Evolutionary conservation across 805 yeast species (phyloP).

Genomic region (Ogataea corticis): DNA sequence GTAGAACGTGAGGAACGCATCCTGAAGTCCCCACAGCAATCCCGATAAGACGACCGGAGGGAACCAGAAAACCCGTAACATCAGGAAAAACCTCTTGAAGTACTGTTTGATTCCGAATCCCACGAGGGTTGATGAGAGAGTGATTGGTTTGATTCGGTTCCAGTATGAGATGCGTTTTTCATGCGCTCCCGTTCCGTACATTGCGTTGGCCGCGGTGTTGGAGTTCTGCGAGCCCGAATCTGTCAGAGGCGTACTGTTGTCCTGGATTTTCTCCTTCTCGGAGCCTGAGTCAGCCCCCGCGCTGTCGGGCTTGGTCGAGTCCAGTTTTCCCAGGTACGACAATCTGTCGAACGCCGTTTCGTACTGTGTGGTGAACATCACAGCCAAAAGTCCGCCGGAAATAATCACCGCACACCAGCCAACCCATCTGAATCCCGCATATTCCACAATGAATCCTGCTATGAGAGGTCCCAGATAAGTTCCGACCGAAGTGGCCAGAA

Average conservation of each 20-base stretch:
- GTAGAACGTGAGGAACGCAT: constrained; percentile 73
- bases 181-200: constrained; percentile 38
- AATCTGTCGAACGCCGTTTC: constrained; percentile 69
- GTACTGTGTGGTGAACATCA: constrained; percentile 61
- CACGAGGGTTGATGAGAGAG: constrained; percentile 57
- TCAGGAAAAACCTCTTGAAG: constrained; percentile 46
- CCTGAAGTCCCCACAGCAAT: constrained; percentile 79
- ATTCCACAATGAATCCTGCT: constrained; percentile 69
- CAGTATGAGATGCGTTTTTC: constrained; percentile 46
- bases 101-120: constrained; percentile 73
- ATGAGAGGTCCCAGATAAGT: constrained; percentile 78
- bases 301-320: constrained; percentile 17
- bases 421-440: constrained; percentile 74
- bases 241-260: constrained; percentile 2
- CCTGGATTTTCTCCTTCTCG: constrained; percentile 9
- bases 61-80: constrained; percentile 57
- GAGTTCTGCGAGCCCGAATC: constrained; percentile 8
- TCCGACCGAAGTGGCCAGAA: constrained; percentile 72
- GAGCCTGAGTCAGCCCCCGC: neutral
- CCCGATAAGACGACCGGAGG: constrained; percentile 70
- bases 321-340: constrained; percentile 40
- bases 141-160: constrained; percentile 48
- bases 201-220: constrained; percentile 8
- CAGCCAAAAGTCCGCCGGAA: constrained; percentile 56
- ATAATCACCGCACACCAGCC: constrained; percentile 68